phyloP scores from a whole-genome alignment of 768 basidiomycete species.

The Pleurotus djamor region DNA sequence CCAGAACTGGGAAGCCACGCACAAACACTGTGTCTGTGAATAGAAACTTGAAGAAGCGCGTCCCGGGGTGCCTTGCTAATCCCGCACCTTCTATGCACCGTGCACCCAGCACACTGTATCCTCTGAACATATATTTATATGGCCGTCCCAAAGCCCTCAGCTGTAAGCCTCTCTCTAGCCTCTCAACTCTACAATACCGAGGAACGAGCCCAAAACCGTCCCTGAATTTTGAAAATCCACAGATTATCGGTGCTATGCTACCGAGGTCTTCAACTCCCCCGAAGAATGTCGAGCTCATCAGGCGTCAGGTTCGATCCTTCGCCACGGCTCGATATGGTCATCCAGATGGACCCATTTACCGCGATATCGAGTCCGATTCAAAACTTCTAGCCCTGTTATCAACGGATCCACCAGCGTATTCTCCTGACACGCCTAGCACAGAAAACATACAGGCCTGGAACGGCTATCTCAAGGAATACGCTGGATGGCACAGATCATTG shows the following conservation, averaged over 20 bases:
- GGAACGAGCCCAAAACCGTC: neutral
- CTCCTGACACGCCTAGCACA: neutral
- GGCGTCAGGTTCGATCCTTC: neutral
- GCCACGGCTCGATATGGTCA: neutral
- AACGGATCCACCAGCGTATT: neutral
- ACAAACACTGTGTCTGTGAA: too few species aligned
- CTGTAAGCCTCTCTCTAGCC: neutral
- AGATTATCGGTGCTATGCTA: neutral
- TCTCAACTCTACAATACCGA: neutral
- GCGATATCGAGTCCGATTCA: too few species aligned
- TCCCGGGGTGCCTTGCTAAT: too few species aligned
- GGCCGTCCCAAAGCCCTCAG: too few species aligned
- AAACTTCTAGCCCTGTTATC: neutral
- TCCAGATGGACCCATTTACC: neutral
- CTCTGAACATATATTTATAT: neutral
- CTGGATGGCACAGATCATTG: neutral
- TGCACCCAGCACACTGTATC: neutral
- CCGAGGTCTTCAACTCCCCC: neutral
- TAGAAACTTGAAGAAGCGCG: too few species aligned
- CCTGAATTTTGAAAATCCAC: neutral
- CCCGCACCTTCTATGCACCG: neutral
- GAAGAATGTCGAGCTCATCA: neutral
- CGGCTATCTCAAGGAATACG: neutral
- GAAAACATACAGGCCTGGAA: neutral
- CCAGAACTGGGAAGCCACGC: too few species aligned